Percentiles rank a stretch among this genome's conserved stretches.
phyloP scores from a whole-genome alignment of 2,329 filamentous ascomycete species.

The Apiospora marii region DNA sequence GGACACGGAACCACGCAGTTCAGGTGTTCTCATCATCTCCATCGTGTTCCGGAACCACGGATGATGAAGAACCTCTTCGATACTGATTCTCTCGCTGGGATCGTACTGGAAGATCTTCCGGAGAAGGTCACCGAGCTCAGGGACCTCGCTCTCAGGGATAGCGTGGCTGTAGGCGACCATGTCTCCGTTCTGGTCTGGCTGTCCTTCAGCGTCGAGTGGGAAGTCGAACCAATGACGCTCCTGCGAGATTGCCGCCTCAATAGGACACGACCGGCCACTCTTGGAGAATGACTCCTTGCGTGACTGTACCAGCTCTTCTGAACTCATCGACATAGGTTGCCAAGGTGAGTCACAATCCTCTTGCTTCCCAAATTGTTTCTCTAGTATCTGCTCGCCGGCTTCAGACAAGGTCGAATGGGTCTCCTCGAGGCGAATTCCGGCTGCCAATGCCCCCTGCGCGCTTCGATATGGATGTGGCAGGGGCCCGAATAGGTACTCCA shows the following conservation, averaged over 20 bases:
- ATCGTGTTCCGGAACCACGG: constrained; percentile 19
- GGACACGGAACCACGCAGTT: not conserved
- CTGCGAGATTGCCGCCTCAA: constrained; percentile 2
- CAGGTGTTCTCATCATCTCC: not conserved
- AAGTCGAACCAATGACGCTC: constrained; percentile 13
- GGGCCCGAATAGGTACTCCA: constrained; percentile 18
- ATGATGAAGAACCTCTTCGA: constrained; percentile 17
- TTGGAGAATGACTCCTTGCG: constrained; percentile 12
- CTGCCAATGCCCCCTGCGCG: not conserved
- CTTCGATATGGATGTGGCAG: constrained; percentile 21
- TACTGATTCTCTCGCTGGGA: constrained; percentile 4
- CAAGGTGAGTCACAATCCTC: not conserved
- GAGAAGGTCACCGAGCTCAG: constrained; percentile 23
- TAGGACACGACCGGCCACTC: constrained; percentile 5
- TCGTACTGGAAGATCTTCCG: constrained; percentile 19
- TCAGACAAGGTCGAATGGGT: not conserved
- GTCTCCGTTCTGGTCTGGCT: not conserved
- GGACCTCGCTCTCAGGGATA: not conserved
- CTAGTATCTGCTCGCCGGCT: not conserved
- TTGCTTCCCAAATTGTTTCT: not conserved
- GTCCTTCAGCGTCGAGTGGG: constrained; percentile 10
- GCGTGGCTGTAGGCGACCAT: constrained; percentile 3
- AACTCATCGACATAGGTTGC: not conserved
- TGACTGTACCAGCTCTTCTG: constrained; percentile 9
- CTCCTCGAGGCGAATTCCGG: not conserved